phyloP scores from a whole-genome alignment of 2,329 filamentous ascomycete species.

The Aspergillus sp. region DNA sequence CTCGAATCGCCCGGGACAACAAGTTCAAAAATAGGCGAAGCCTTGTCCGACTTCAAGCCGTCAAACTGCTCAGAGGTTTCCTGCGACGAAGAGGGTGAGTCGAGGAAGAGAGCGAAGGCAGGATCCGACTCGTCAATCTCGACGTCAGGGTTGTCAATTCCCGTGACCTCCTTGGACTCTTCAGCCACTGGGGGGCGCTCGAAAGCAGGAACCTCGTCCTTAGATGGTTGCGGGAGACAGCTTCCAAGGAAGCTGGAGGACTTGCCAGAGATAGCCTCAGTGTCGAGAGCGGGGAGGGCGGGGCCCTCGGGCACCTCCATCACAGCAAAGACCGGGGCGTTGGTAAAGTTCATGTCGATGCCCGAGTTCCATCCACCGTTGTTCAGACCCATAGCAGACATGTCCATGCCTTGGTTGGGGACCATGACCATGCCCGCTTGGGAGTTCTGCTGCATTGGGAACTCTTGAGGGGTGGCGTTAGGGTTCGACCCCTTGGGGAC shows the following conservation, averaged over 20 bases:
- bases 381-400: conserved; percentile 58
- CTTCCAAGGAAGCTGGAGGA: conserved; percentile 46
- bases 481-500: conserved; percentile 60
- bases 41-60: conserved; percentile 56
- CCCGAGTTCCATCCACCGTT: conserved; percentile 38
- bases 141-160: conserved; percentile 26
- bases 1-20: conserved; percentile 41
- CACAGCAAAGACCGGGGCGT: conserved; percentile 54
- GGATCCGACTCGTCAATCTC: conserved; percentile 49
- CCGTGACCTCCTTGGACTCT: conserved; percentile 8
- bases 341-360: conserved; percentile 38
- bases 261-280: conserved; percentile 63
- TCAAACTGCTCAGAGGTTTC: conserved; percentile 33
- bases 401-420: conserved; percentile 68
- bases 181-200: conserved; percentile 28
- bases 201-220: conserved; percentile 44
- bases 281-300: conserved; percentile 52
- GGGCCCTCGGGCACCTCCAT: conserved; percentile 62
- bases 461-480: conserved; percentile 46
- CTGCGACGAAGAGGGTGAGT: conserved; percentile 37
- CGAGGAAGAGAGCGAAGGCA: conserved; percentile 44
- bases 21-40: conserved; percentile 53
- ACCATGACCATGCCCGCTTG: conserved; percentile 59
- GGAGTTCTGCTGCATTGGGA: conserved; percentile 52
- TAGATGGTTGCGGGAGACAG: conserved; percentile 35